phyloP scores from a whole-genome alignment of 345 rosid species.

The Rhodamnia argentea region DNA sequence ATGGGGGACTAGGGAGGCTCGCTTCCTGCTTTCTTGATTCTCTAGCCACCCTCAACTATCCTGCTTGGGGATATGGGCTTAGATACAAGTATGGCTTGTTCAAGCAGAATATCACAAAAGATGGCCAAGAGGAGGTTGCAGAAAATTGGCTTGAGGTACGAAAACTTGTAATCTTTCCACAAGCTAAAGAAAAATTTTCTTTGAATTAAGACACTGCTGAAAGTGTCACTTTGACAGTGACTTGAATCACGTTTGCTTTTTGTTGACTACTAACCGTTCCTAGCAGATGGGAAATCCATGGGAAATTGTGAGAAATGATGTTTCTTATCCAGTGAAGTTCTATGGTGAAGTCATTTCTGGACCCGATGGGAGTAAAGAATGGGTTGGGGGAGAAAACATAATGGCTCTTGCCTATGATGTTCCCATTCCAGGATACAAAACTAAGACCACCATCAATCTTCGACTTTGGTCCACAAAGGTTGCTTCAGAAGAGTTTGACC shows the following conservation, averaged over 20 bases:
- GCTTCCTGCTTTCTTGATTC: conserved; percentile 49
- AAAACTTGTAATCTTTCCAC: background rate
- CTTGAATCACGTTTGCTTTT: background rate
- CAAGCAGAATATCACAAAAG: conserved; percentile 36
- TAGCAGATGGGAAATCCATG: conserved; percentile 48
- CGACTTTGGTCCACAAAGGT: conserved; percentile 46
- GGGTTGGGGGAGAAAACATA: conserved; percentile 38
- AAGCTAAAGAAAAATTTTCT: background rate
- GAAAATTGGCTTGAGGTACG: conserved; percentile 48
- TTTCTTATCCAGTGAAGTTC: conserved; percentile 35
- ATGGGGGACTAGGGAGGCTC: conserved; percentile 37
- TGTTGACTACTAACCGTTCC: background rate
- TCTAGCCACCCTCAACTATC: conserved; percentile 43
- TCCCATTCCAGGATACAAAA: conserved; percentile 42
- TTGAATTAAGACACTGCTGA: background rate
- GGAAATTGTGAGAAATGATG: conserved; percentile 39
- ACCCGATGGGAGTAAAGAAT: conserved; percentile 31
- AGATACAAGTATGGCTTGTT: conserved; percentile 42
- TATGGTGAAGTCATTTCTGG: conserved; percentile 24
- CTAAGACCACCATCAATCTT: conserved; percentile 36
- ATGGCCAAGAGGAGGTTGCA: conserved; percentile 51
- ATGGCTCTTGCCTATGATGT: conserved; percentile 33
- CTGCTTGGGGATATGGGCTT: conserved; percentile 45
- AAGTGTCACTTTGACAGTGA: background rate
- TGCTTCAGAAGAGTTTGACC: conserved; percentile 26